Evolutionary conservation across 495 filamentous ascomycete species (phyloP).

Genomic region (Xeromyces bisporus): DNA sequence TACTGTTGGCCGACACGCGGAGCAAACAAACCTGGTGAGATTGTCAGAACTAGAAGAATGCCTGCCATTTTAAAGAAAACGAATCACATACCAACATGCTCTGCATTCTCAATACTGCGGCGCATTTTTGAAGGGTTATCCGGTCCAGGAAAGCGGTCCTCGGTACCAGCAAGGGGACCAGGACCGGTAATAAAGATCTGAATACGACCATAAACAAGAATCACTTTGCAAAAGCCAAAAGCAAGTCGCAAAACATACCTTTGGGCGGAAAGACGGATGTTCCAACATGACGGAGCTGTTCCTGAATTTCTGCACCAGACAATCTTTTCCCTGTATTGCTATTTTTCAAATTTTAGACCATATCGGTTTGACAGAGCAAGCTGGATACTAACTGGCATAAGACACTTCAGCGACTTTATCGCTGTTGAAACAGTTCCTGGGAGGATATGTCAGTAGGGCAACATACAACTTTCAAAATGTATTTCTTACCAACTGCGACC

Average conservation of each 20-base stretch:
- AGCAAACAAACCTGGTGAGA: conserved; percentile 45
- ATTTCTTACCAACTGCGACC: conserved; percentile 50
- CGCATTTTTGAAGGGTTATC: conserved; percentile 78
- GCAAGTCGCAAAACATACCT: conserved; percentile 31
- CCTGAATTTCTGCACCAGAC: conserved; percentile 81
- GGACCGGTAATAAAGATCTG: conserved; percentile 33
- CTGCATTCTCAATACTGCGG: conserved; percentile 68
- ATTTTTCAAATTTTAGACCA: conserved; percentile 6
- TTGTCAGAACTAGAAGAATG: not conserved
- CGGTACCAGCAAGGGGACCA: conserved; percentile 31
- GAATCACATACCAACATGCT: conserved; percentile 54
- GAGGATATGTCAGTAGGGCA: conserved; percentile 3
- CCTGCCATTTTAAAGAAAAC: not conserved
- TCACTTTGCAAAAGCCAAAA: not conserved
- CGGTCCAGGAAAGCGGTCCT: conserved; percentile 56
- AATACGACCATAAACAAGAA: conserved; percentile 2
- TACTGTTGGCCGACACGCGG: conserved; percentile 55
- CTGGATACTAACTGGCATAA: conserved; percentile 61
- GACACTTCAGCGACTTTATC: conserved; percentile 81
- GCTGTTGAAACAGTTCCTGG: conserved; percentile 62
- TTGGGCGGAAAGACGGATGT: conserved; percentile 61
- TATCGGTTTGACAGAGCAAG: not conserved
- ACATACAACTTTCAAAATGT: not conserved
- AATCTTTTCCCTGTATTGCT: conserved; percentile 86
- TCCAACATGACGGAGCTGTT: conserved; percentile 94